Percentiles rank a stretch among this genome's conserved stretches.
phyloP scores from a whole-genome alignment of 2,329 filamentous ascomycete species.

The Hyphodiscus sp. region DNA sequence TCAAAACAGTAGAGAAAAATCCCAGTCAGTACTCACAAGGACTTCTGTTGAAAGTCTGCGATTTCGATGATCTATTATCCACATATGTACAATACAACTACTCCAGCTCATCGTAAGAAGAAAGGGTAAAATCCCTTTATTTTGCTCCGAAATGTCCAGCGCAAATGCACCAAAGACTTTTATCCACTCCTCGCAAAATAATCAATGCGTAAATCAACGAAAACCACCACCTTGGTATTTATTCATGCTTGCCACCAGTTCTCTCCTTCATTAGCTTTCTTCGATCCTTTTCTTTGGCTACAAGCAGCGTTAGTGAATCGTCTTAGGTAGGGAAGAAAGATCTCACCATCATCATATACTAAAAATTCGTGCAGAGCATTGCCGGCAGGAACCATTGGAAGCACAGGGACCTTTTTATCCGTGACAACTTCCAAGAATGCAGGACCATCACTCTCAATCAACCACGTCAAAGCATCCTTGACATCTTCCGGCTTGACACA shows the following conservation, averaged over 20 bases:
- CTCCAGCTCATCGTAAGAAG: neutral
- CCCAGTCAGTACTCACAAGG: neutral
- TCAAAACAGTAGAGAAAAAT: neutral
- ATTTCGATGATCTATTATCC: neutral
- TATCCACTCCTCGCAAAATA: neutral
- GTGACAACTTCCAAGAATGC: constrained; percentile 88
- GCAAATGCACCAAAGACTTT: neutral
- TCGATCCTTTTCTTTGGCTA: constrained; percentile 61
- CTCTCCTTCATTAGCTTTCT: constrained; percentile 59
- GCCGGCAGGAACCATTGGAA: constrained; percentile 93
- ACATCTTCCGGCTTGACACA: constrained; percentile 71
- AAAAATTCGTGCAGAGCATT: constrained; percentile 88
- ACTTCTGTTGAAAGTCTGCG: neutral
- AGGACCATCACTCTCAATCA: constrained; percentile 85
- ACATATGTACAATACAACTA: neutral
- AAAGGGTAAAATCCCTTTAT: neutral
- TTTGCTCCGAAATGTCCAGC: neutral
- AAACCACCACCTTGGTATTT: neutral
- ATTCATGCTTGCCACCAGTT: constrained; percentile 31
- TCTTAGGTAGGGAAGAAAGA: neutral
- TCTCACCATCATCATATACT: constrained; percentile 72
- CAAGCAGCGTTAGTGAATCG: constrained; percentile 27
- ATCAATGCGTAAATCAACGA: neutral
- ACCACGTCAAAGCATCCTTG: constrained; percentile 73
- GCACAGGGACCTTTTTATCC: constrained; percentile 87